These are phyloP conservation scores for Sarocladiaceae sp. DNA, from an alignment of 2,329 filamentous ascomycete genomes.

Conservation along the genomic window DNA sequence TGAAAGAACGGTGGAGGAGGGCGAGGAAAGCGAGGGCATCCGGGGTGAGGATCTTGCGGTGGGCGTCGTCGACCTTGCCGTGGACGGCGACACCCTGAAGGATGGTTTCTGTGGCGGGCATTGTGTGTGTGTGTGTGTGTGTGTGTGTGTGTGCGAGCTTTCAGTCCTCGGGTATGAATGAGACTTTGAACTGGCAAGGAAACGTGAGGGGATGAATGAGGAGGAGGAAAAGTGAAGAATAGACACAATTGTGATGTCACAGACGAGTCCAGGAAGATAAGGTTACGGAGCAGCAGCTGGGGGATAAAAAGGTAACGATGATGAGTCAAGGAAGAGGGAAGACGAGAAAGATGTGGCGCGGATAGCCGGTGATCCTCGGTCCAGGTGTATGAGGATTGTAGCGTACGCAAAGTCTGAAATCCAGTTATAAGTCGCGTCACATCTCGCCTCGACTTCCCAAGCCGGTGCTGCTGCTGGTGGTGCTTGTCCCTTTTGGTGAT, in stretches of 20 bases:
- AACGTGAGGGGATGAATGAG: slow-evolving; percentile 2
- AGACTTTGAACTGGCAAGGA: background rate
- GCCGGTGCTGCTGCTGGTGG: too few species aligned
- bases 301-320: background rate
- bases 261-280: background rate
- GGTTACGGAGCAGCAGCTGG: background rate
- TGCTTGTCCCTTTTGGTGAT: too few species aligned
- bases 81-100: slow-evolving; percentile 85
- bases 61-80: slow-evolving; percentile 68
- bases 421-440: background rate
- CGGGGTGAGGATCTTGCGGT: slow-evolving; percentile 87
- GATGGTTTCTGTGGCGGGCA: slow-evolving; percentile 67
- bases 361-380: slow-evolving; percentile 8
- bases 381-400: background rate
- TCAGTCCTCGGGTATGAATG: too few species aligned
- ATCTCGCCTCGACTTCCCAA: too few species aligned
- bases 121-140: slow-evolving; percentile 30
- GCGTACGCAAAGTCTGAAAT: background rate
- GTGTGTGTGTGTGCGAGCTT: background rate
- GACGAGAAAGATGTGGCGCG: background rate
- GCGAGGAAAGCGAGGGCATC: slow-evolving; percentile 88
- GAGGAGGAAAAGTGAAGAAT: background rate
- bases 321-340: background rate
- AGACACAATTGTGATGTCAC: slow-evolving; percentile 1
- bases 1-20: slow-evolving; percentile 91